Evolutionary conservation across 1,284 basidiomycete genomes (phyloP).

Genomic region (Trametes sp.): DNA sequence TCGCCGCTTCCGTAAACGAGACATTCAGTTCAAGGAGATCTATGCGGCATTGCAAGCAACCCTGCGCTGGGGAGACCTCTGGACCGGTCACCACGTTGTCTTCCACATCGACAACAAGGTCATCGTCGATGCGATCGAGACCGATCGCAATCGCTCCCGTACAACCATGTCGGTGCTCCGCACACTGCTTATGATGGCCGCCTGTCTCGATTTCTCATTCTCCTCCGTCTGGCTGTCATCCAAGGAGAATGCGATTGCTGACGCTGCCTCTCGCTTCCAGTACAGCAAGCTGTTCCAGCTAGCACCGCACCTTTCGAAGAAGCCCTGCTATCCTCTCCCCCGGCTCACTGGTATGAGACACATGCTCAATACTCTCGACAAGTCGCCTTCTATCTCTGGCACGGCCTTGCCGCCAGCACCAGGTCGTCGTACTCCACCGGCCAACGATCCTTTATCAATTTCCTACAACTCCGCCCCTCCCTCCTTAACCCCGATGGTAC

Average conservation of each 20-base stretch:
- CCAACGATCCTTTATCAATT: constrained; percentile 42
- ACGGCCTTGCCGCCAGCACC: constrained; percentile 41
- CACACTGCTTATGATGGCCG: constrained; percentile 14
- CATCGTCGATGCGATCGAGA: constrained; percentile 12
- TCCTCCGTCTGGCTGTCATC: constrained; percentile 11
- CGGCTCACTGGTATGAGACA: constrained; percentile 17
- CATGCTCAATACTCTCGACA: constrained; percentile 14
- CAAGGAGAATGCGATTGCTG: constrained; percentile 14
- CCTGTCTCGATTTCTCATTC: constrained; percentile 11
- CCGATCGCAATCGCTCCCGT: constrained; percentile 13
- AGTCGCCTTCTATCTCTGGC: constrained; percentile 31
- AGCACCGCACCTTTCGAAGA: constrained; percentile 1
- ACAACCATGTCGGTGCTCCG: constrained; percentile 14
- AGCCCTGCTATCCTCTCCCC: constrained; percentile 11
- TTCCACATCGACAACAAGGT: constrained; percentile 20
- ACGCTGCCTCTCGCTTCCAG: constrained; percentile 22
- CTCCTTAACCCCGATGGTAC: constrained; percentile 22
- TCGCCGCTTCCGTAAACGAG: constrained; percentile 5
- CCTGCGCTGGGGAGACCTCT: constrained; percentile 10
- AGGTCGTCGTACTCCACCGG: constrained; percentile 38
- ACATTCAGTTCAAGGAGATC: constrained; percentile 19
- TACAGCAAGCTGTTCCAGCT: constrained; percentile 16
- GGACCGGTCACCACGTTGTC: constrained; percentile 12
- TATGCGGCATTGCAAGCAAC: constrained; percentile 3
- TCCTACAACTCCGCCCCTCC: constrained; percentile 33